A percentile compares a stretch with the other conserved stretches of the same genome.
Conservation (phyloP, 495 filamentous ascomycete genomes). For the Penicillium daleae region DNA sequence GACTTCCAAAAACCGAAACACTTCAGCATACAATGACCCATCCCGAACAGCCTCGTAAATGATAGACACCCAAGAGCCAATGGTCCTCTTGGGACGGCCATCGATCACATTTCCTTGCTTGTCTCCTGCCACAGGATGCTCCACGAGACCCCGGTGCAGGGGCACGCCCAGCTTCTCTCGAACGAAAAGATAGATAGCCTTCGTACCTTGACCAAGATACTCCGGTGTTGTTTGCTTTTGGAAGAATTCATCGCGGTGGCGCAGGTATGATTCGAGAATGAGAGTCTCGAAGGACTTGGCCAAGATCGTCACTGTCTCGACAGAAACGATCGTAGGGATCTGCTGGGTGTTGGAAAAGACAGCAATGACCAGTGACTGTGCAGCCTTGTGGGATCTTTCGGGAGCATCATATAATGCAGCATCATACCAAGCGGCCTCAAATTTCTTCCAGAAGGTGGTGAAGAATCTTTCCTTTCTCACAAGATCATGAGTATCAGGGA, state of each 20-base stretch:
- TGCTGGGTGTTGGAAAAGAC: background rate
- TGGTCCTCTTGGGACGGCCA: slow-evolving; percentile 20
- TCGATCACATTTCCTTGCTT: background rate
- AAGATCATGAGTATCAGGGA: background rate
- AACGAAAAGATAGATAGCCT: slow-evolving; percentile 20
- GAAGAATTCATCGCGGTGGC: background rate
- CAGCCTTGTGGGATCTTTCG: background rate
- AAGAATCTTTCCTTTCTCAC: background rate
- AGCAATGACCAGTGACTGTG: background rate
- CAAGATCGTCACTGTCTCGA: background rate
- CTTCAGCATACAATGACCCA: slow-evolving; percentile 5
- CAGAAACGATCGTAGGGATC: background rate
- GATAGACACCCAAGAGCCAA: slow-evolving; percentile 27
- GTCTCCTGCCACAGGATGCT: slow-evolving; percentile 22
- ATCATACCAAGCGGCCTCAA: background rate
- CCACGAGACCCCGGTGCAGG: slow-evolving; percentile 25
- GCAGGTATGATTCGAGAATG: background rate
- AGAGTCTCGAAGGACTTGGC: background rate
- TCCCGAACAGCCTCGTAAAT: slow-evolving; percentile 25
- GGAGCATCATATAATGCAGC: background rate
- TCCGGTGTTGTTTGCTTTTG: background rate
- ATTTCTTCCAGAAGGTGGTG: background rate
- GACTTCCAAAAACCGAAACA: background rate
- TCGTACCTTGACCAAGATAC: slow-evolving; percentile 9
- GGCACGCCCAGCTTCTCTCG: slow-evolving; percentile 19